phyloP scores from a whole-genome alignment of 2,329 filamentous ascomycete species.

The Cryphonectria radicalis region DNA sequence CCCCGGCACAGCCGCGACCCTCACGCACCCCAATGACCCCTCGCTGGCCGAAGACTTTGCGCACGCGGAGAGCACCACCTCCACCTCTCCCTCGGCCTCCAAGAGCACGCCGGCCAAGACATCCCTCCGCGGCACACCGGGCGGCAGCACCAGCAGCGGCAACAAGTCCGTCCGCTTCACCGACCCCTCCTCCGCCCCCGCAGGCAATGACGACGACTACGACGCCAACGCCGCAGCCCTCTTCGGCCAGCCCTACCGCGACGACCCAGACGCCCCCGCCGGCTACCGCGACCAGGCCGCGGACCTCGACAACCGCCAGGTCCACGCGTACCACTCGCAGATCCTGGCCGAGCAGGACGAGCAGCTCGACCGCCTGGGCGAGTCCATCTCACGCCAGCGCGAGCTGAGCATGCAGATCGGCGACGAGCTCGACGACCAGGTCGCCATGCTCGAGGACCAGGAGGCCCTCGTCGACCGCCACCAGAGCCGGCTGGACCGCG shows the following conservation, averaged over 20 bases:
- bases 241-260: constrained; percentile 65
- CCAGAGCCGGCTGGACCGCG: constrained; percentile 74
- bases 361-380: constrained; percentile 86
- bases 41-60: constrained; percentile 66
- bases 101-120: constrained; percentile 32
- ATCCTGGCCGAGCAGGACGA: constrained; percentile 90
- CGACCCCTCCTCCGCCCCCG: constrained; percentile 58
- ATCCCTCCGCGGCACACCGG: constrained; percentile 51
- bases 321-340: constrained; percentile 81
- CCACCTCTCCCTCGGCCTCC: constrained; percentile 45
- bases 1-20: constrained; percentile 52
- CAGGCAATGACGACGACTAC: constrained; percentile 49
- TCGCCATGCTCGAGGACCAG: constrained; percentile 85
- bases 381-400: constrained; percentile 84
- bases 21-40: constrained; percentile 67
- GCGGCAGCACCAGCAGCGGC: constrained; percentile 51
- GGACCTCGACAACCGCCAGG: constrained; percentile 76
- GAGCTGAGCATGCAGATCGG: constrained; percentile 96
- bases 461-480: constrained; percentile 84
- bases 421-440: constrained; percentile 90
- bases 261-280: constrained; percentile 63
- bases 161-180: constrained; percentile 43
- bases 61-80: constrained; percentile 53
- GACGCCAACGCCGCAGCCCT: constrained; percentile 60
- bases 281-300: constrained; percentile 65